A percentile compares a stretch with the other conserved stretches of the same genome.
Conservation (phyloP, 2,329 filamentous ascomycete species). For the Sporothrix schenckii region DNA sequence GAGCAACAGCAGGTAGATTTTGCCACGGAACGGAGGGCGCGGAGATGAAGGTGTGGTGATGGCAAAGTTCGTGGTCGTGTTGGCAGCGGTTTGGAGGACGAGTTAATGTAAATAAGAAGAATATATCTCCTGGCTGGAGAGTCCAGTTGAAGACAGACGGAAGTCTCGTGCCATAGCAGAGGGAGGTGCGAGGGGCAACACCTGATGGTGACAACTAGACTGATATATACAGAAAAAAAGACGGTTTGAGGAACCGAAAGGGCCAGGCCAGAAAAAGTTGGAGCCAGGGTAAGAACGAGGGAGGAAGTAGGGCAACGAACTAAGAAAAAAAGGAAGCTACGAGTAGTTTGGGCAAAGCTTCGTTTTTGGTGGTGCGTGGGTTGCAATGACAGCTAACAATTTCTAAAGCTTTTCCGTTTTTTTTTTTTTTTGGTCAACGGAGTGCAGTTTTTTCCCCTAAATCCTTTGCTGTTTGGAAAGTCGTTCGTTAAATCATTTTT, state of each 20-base stretch:
- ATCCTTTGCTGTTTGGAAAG: too few relatives aligned
- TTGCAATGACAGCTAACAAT: conserved; percentile 21
- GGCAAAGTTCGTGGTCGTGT: not conserved
- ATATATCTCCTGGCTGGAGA: conserved; percentile 45
- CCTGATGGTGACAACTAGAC: conserved; percentile 36
- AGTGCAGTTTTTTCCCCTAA: not conserved
- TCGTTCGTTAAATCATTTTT: not conserved
- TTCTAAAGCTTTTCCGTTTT: conserved; percentile 22
- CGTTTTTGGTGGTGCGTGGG: conserved; percentile 26
- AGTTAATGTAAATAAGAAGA: conserved; percentile 29
- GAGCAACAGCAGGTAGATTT: conserved; percentile 15
- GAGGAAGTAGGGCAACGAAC: conserved; percentile 22
- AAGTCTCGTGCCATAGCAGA: conserved; percentile 50
- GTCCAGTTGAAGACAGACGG: conserved; percentile 41
- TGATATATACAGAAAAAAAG: conserved; percentile 34
- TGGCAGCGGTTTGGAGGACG: conserved; percentile 5
- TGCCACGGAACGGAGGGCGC: conserved; percentile 11
- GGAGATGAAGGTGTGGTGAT: conserved; percentile 19
- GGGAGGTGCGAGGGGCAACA: conserved; percentile 43
- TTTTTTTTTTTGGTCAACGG: not conserved
- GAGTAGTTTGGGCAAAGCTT: conserved; percentile 35
- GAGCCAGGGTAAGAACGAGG: conserved; percentile 25
- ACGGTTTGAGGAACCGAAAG: conserved; percentile 27
- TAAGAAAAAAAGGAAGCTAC: conserved; percentile 32
- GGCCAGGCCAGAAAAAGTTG: conserved; percentile 20